Evolutionary conservation across 2,329 filamentous ascomycete genomes (phyloP).

Genomic region (Cytospora schulzeri): DNA sequence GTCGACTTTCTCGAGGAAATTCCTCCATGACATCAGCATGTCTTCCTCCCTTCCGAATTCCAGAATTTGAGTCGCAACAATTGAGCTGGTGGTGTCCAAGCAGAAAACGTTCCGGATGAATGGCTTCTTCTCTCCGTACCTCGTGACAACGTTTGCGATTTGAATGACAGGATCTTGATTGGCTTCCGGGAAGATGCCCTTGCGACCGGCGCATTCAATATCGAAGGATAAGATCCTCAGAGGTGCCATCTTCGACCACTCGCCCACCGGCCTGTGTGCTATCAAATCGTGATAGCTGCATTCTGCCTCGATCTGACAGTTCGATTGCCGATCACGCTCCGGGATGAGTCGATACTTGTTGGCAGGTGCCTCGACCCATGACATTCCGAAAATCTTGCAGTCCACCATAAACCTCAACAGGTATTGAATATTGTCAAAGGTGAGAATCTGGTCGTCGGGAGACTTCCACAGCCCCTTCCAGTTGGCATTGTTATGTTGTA

Average conservation of each 20-base stretch:
- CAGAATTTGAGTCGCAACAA: conserved; percentile 91
- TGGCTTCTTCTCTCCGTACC: conserved; percentile 92
- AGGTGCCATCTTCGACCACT: conserved; percentile 98
- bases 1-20: conserved; percentile 87
- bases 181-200: conserved; percentile 95
- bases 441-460: conserved; percentile 71
- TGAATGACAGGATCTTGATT: conserved; percentile 94
- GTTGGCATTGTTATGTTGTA: conserved; percentile 78
- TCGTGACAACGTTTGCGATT: conserved; percentile 93
- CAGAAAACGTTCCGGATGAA: conserved; percentile 98
- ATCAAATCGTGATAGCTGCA: conserved; percentile 82
- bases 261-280: conserved; percentile 83
- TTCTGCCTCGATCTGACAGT: conserved; percentile 93
- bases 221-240: conserved; percentile 93
- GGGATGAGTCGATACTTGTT: conserved; percentile 72
- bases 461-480: conserved; percentile 89
- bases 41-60: conserved; percentile 80
- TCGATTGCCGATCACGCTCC: conserved; percentile 73
- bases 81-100: conserved; percentile 85
- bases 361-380: conserved; percentile 87
- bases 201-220: conserved; percentile 97
- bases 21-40: conserved; percentile 90
- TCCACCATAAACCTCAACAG: conserved; percentile 98
- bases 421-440: conserved; percentile 96
- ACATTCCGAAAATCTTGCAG: conserved; percentile 93